A percentile compares a stretch with the other conserved stretches of the same genome.
Conservation (phyloP, 768 basidiomycete genomes). For the Ramaria sp. region DNA sequence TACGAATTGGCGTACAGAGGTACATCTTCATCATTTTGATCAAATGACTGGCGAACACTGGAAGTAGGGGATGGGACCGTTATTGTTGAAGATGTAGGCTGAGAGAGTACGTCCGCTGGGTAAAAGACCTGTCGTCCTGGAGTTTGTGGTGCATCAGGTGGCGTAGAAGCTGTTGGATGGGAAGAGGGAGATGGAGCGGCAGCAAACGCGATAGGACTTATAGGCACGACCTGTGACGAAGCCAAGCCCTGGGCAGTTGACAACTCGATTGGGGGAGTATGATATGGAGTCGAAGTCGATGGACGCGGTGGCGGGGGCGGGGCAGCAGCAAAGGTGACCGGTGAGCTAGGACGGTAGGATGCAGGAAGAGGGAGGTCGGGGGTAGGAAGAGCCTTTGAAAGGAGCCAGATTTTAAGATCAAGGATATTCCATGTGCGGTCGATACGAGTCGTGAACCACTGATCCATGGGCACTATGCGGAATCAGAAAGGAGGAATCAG, state of each 20-base stretch:
- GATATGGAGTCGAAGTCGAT: background rate
- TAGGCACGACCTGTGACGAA: background rate
- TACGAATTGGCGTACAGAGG: too few species aligned
- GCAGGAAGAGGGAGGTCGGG: background rate
- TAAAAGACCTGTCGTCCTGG: too few species aligned
- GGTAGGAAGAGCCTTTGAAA: constrained; percentile 3
- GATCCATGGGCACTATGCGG: constrained; percentile 11
- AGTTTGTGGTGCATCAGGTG: too few species aligned
- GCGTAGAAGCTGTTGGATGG: too few species aligned
- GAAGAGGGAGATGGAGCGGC: too few species aligned
- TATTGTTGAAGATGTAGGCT: too few species aligned
- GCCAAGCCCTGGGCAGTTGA: background rate
- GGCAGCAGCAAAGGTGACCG: constrained; percentile 4
- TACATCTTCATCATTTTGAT: too few species aligned
- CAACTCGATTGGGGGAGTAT: background rate
- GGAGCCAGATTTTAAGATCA: constrained; percentile 7
- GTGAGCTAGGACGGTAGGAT: constrained; percentile 4
- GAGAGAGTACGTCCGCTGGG: too few species aligned
- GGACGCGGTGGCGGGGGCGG: background rate
- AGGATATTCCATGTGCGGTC: constrained; percentile 11
- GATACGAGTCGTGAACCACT: constrained; percentile 12
- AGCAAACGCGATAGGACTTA: too few species aligned
- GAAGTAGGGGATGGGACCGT: too few species aligned
- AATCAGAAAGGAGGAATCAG: background rate
- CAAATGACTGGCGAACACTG: too few species aligned